These are phyloP conservation scores for Teratosphaeria pseudoeucalypti DNA, from an alignment of 2,329 filamentous ascomycete species.

Conservation along the genomic window DNA sequence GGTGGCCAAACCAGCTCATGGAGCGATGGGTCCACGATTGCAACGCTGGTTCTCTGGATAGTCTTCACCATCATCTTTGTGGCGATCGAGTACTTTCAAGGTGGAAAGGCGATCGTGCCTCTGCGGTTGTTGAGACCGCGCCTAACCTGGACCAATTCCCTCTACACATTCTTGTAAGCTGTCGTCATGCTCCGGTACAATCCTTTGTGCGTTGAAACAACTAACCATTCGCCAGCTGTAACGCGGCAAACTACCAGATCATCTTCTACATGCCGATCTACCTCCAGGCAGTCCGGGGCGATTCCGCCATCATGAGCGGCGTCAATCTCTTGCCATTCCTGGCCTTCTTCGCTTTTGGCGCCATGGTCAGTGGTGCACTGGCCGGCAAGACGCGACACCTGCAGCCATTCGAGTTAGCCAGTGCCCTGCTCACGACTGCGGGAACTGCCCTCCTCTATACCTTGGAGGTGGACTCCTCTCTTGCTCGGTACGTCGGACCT, in stretches of 20 bases:
- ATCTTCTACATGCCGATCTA: constrained; percentile 9
- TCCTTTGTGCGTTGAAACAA: not conserved
- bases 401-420: constrained; percentile 13
- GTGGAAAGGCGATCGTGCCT: not conserved
- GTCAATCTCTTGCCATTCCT: not conserved
- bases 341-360: constrained; percentile 1
- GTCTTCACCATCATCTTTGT: not conserved
- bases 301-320: constrained; percentile 6
- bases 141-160: not conserved
- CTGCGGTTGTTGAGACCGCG: not conserved
- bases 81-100: not conserved
- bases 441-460: constrained; percentile 35
- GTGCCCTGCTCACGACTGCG: constrained; percentile 29
- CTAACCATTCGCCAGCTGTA: not conserved
- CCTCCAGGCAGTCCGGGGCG: not conserved
- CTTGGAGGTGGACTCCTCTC: constrained; percentile 25
- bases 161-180: not conserved
- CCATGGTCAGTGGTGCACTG: not conserved
- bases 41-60: not conserved
- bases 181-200: not conserved
- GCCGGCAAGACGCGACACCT: constrained; percentile 6
- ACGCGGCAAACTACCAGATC: not conserved
- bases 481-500: constrained; percentile 7
- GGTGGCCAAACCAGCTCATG: constrained; percentile 32
- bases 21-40: constrained; percentile 15